Percentiles rank a stretch among this genome's conserved stretches.
These are phyloP conservation scores for Dittrichia graveolens DNA, from an alignment of 129 eudicot genomes.

Conservation along the genomic window DNA sequence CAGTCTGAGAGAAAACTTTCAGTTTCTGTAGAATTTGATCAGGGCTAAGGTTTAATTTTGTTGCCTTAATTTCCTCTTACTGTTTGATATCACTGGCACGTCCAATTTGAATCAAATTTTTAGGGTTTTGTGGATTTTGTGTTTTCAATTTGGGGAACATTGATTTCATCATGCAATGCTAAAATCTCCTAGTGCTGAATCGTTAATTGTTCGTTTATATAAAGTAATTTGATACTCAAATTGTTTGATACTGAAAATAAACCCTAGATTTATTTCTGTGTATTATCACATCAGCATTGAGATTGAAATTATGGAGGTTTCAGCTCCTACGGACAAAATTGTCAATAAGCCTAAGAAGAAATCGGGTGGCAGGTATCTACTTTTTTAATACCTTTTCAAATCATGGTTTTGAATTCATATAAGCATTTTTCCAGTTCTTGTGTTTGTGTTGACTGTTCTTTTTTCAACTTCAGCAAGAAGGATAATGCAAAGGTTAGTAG, in stretches of 20 bases:
- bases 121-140: neutral
- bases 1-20: neutral
- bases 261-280: neutral
- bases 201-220: too few species aligned
- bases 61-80: neutral
- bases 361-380: constrained; percentile 32
- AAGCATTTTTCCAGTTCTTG: neutral
- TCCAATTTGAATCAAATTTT: too few species aligned
- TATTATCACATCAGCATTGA: constrained; percentile 4
- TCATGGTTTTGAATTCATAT: neutral
- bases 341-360: constrained; percentile 23
- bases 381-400: neutral
- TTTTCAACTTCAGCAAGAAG: constrained; percentile 40
- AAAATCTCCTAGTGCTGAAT: too few species aligned
- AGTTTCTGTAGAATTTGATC: neutral
- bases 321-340: constrained; percentile 16
- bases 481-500: constrained; percentile 51
- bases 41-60: too few species aligned
- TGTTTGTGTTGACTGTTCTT: neutral
- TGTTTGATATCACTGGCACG: neutral
- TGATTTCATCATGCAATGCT: neutral
- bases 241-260: neutral
- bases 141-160: neutral
- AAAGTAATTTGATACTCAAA: neutral
- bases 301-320: neutral